These are phyloP conservation scores for Blastocystis sp. DNA, from an alignment of 352 stramenopile genomes.

Conservation along the genomic window DNA sequence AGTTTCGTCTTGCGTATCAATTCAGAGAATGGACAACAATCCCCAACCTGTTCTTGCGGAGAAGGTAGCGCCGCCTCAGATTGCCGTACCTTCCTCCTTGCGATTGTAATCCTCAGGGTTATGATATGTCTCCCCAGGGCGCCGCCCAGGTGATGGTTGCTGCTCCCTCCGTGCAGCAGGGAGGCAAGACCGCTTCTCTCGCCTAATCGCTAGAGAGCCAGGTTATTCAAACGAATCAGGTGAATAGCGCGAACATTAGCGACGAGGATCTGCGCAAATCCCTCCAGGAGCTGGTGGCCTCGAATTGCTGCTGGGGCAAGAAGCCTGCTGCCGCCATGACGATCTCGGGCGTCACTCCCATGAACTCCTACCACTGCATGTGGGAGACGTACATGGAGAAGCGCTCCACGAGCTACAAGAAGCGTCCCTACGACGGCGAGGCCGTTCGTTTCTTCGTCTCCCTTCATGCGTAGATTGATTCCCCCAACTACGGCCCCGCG, in stretches of 20 bases:
- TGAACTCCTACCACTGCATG: not conserved
- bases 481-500: not conserved
- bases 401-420: not conserved
- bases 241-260: not conserved
- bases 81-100: not conserved
- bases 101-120: not conserved
- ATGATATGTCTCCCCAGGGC: not conserved
- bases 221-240: not conserved
- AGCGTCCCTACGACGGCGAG: not conserved
- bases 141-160: not conserved
- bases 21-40: not conserved
- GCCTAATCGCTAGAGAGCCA: not conserved
- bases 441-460: not conserved
- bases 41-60: not conserved
- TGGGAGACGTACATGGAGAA: slow-evolving; percentile 10
- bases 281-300: not conserved
- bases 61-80: not conserved
- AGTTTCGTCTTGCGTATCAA: too few species aligned
- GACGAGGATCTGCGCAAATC: not conserved
- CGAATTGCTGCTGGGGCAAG: not conserved
- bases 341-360: not conserved
- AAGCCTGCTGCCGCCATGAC: not conserved
- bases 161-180: not conserved
- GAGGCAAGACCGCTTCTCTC: not conserved
- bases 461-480: slow-evolving; percentile 12